Conservation (phyloP, 2,329 filamentous ascomycete genomes). For the Penicillium aurantiogriseum region DNA sequence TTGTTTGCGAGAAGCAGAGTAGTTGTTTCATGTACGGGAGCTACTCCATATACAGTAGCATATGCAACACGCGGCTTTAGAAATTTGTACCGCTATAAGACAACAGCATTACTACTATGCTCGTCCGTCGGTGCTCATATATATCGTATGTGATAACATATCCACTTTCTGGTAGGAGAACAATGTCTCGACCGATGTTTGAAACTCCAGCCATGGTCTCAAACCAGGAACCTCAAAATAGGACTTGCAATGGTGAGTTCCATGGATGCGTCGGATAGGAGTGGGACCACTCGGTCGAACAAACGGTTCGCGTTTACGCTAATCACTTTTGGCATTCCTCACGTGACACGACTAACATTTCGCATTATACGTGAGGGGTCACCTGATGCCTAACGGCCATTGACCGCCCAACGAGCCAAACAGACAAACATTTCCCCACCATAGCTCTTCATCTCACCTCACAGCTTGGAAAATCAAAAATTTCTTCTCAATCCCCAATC, state of each 20-base stretch:
- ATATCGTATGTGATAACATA: background rate
- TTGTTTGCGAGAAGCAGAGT: too few relatives aligned
- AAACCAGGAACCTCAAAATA: background rate
- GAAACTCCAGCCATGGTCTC: background rate
- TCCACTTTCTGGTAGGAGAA: background rate
- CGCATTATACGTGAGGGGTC: background rate
- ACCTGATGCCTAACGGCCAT: conserved; percentile 5
- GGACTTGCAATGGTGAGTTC: background rate
- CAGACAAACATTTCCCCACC: conserved; percentile 11
- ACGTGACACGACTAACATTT: background rate
- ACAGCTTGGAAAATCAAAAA: background rate
- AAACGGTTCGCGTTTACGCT: background rate
- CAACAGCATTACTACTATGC: too few relatives aligned
- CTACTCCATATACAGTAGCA: too few relatives aligned
- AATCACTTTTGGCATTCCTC: background rate
- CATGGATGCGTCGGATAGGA: background rate
- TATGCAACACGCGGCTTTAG: too few relatives aligned
- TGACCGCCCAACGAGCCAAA: conserved; percentile 6
- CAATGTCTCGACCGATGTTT: background rate
- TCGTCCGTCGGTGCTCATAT: background rate
- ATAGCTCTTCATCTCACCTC: conserved; percentile 4
- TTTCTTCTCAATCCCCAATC: conserved; percentile 1
- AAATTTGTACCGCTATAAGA: too few relatives aligned
- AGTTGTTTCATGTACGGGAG: too few relatives aligned
- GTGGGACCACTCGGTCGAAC: background rate